These are phyloP conservation scores for Sambucus nigra DNA, from an alignment of 129 eudicot species.

Conservation along the genomic window DNA sequence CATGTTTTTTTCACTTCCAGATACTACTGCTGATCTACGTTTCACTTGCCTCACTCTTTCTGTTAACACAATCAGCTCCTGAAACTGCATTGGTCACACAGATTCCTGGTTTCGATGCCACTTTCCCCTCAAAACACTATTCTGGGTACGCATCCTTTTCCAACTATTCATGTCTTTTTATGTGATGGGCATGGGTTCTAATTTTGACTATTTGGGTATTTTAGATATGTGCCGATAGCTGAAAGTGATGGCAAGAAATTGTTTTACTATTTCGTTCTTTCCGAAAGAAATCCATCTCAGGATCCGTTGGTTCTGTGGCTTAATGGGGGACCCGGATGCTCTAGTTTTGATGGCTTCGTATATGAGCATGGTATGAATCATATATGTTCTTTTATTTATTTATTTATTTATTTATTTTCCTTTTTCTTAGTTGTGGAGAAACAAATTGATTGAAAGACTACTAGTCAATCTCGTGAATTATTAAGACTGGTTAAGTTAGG, in stretches of 20 bases:
- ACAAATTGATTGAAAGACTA: too few relatives aligned
- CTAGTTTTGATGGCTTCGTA: slow-evolving; percentile 87
- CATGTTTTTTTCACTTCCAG: slow-evolving; percentile 3
- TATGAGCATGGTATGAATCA: slow-evolving; percentile 67
- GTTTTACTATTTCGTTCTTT: slow-evolving; percentile 65
- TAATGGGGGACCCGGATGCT: slow-evolving; percentile 94
- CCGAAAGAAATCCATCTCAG: slow-evolving; percentile 62
- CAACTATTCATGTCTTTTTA: not conserved
- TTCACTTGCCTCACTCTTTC: slow-evolving; percentile 15
- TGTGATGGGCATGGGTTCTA: slow-evolving; percentile 6
- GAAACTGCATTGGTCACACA: slow-evolving; percentile 35
- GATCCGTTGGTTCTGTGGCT: slow-evolving; percentile 96
- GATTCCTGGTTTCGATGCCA: slow-evolving; percentile 64
- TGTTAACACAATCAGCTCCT: slow-evolving; percentile 47
- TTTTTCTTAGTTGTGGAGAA: not conserved
- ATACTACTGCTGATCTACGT: slow-evolving; percentile 8
- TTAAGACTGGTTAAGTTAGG: too few relatives aligned
- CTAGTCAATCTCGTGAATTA: too few relatives aligned
- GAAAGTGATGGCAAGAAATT: slow-evolving; percentile 55
- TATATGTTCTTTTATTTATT: not conserved
- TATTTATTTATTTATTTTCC: too few relatives aligned
- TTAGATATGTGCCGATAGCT: slow-evolving; percentile 62
- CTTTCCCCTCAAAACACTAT: slow-evolving; percentile 74
- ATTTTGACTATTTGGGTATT: slow-evolving; percentile 14
- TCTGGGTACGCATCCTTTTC: slow-evolving; percentile 44